Evolutionary conservation across 176 grass and related monocot species (phyloP).

Genomic region (Alloteropsis semialata): DNA sequence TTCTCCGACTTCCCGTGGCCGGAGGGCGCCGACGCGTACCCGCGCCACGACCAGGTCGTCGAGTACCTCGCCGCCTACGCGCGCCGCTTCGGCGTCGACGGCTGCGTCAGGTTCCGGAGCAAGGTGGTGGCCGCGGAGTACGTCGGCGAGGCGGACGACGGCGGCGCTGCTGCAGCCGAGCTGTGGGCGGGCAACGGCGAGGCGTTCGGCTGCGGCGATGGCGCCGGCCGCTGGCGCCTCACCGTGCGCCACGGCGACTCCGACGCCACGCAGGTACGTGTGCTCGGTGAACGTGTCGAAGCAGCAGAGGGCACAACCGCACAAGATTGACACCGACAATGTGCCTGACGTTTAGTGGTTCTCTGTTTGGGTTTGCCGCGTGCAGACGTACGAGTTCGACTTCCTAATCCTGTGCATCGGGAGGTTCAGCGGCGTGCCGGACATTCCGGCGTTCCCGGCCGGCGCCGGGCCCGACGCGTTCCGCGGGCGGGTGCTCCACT

Average conservation of each 20-base stretch:
- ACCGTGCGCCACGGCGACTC: constrained; percentile 8
- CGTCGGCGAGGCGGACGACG: neutral
- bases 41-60: constrained; percentile 50
- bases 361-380: neutral
- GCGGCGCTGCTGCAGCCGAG: neutral
- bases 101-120: constrained; percentile 43
- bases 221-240: constrained; percentile 25
- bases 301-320: neutral
- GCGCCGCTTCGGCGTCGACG: constrained; percentile 61
- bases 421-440: constrained; percentile 69
- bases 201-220: constrained; percentile 62
- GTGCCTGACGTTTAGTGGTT: too few species aligned
- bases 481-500: constrained; percentile 54
- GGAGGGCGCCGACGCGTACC: constrained; percentile 22
- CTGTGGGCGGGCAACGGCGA: constrained; percentile 65
- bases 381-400: constrained; percentile 49
- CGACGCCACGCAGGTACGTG: neutral
- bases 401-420: constrained; percentile 82
- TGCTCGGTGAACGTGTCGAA: neutral
- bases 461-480: constrained; percentile 53
- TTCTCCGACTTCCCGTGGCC: constrained; percentile 92
- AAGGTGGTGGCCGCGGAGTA: constrained; percentile 43
- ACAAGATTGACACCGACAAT: too few species aligned
- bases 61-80: constrained; percentile 66
- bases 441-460: constrained; percentile 54